Evolutionary conservation across 345 rosid species (phyloP).

Genomic region (Linum usitatissimum): DNA sequence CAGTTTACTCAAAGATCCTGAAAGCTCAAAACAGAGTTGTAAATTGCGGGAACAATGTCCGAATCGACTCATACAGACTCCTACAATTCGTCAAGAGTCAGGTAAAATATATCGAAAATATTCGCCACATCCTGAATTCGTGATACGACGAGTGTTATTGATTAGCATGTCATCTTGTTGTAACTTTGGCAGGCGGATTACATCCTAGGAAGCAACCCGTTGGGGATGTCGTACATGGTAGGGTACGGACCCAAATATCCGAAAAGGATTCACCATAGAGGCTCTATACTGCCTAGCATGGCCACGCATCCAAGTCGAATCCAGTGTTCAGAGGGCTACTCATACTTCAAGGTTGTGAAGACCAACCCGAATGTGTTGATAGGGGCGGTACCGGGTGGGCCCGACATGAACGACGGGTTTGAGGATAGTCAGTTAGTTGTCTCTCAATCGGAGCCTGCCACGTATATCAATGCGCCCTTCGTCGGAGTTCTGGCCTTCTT

Average conservation of each 20-base stretch:
- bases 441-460: neutral
- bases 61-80: neutral
- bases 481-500: conserved; percentile 11
- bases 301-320: neutral
- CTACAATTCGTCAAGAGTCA: neutral
- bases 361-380: conserved; percentile 17
- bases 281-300: conserved; percentile 11
- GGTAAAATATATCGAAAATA: no score
- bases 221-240: conserved; percentile 23
- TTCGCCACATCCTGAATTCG: no score
- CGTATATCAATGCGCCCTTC: conserved; percentile 1
- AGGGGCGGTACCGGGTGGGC: conserved; percentile 1
- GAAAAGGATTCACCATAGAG: conserved; percentile 17
- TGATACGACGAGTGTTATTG: no score
- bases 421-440: neutral
- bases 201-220: conserved; percentile 20
- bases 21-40: neutral
- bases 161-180: neutral
- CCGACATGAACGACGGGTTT: neutral
- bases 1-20: neutral
- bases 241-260: conserved; percentile 20
- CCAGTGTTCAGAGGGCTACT: neutral
- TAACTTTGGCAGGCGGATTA: conserved; percentile 17
- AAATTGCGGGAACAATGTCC: neutral
- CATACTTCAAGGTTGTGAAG: neutral